Base-by-base conservation (phyloP, 192 early-diverging fungal genomes). In the Umbelopsis sp. region DNA sequence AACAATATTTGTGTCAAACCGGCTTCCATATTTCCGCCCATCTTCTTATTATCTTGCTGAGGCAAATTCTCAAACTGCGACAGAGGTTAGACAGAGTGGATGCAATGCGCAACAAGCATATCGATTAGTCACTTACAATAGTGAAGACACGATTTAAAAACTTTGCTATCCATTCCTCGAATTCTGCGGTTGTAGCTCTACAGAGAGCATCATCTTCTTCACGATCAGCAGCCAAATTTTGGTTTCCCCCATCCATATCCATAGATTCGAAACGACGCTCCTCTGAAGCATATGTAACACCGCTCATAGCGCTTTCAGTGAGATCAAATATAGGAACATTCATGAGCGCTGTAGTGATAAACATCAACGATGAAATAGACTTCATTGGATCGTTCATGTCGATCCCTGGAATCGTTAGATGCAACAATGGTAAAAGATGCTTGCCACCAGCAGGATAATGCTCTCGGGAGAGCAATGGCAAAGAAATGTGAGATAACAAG, bases 311-410 rank as follows among this genome's bases (percentile, higher is more conserved):
- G 33, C 52, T 64, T 64, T 84, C 82, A 3, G 89, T 89, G 52
- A 90, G 47, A 72, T 95, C 92, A 20, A 78, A 68, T 6, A 95
- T 68, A 0, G 92, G 91, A 2, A 93, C 85, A 30, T 78, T 83
- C 74, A 89, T 78, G 10, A 90, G 49, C 23, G 88, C 85, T 61
- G 84, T 83, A 10, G 82, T 84, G 27, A 95, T 80, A 76, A 94
- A 95, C 49, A 89, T 71, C 10, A 95, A 68, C 3, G 93, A 83
- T 16, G 84, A 80, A 33, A 84, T 86, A 4, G 95, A 89, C 76
- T 97, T 98, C 37, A 77, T 84, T 1, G 92, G 88, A 67, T 98
- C 97, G 77, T 98, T 98, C 74, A 95, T 81, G 71, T 98, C 96
- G 33, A 98, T 92, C 25, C 95, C 97, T 0, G 95, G 95, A 13